Conservation (phyloP, 352 stramenopile genomes). For the Globisporangium abappressorium region DNA sequence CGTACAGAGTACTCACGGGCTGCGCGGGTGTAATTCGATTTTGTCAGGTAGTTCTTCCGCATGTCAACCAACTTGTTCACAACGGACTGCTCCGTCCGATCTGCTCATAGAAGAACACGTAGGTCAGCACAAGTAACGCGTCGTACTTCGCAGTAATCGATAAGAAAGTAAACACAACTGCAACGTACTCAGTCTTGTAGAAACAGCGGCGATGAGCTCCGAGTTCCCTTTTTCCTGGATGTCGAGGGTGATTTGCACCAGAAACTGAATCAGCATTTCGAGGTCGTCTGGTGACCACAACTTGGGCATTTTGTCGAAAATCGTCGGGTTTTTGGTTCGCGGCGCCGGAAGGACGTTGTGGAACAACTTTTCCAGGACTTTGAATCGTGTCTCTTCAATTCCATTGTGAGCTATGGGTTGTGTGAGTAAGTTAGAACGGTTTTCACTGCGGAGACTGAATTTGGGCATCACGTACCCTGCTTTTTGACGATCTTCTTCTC, state of each 20-base stretch:
- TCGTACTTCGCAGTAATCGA: not conserved
- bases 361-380: conserved; percentile 50
- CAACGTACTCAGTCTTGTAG: conserved; percentile 23
- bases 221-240: conserved; percentile 52
- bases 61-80: conserved; percentile 66
- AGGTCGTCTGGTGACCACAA: conserved; percentile 62
- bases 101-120: conserved; percentile 12
- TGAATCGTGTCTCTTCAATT: conserved; percentile 30
- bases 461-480: not conserved
- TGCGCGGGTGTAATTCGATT: conserved; percentile 31
- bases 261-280: conserved; percentile 45
- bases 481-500: conserved; percentile 27
- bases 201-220: conserved; percentile 30
- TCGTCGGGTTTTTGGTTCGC: conserved; percentile 19
- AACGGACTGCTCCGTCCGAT: conserved; percentile 49
- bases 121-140: not conserved
- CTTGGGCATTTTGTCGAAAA: conserved; percentile 32
- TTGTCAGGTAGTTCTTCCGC: conserved; percentile 41
- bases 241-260: conserved; percentile 61
- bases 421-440: not conserved
- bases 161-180: not conserved
- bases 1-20: conserved; percentile 36
- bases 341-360: conserved; percentile 34
- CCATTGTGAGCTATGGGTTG: conserved; percentile 16
- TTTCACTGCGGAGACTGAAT: not conserved